Evolutionary conservation across 2,329 filamentous ascomycete species (phyloP), one percentile per base, ranked within the genome.

Genomic region (Fusarium musae): DNA sequence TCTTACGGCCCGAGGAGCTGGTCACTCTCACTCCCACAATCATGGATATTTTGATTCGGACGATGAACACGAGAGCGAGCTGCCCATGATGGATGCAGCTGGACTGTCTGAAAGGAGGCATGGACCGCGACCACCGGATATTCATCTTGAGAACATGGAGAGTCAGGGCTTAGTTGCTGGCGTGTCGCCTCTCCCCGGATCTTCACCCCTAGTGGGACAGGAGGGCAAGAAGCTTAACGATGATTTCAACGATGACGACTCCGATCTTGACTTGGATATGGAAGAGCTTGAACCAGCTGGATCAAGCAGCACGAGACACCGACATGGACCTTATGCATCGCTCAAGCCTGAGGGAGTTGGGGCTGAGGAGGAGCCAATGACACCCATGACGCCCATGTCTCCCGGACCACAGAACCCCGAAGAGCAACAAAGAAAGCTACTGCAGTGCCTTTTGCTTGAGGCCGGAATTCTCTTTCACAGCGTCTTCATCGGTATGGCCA

Each of bases 401-500:
- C 76, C 76, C 9, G 73, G 74, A 10, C 81, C 81, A 9, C 66
- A 75, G 67, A 84, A 81, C 42, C 79, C 88, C 53, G 87, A 93
- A 78, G 85, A 92, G 81, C 87, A 89, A 66, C 89, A 91, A 77
- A 88, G 91, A 16, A 87, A 92, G 72, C 87, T 95, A 75, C 84
- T 95, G 15, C 93, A 96, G 80, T 95, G 93, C 75, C 84, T 96
- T 50, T 87, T 96, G 30, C 88, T 96, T 6, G 93, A 96, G 82
- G 93, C 93, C 1, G 93, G 93, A 26, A 96, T 96, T 69, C 87
- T 96, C 21, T 96, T 96, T 79, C 93, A 96, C 84, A 93, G 91
- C 78, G 87, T 96, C 60, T 96, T 96, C 78, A 96, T 96, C 76
- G 93, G 93, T 70, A 95, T 96, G 93, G 93, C 93, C 8, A 87